A percentile compares a stretch with the other conserved stretches of the same genome.
Evolutionary conservation across 2,329 filamentous ascomycete species (phyloP).

Genomic region (Pseudogymnoascus sp.): DNA sequence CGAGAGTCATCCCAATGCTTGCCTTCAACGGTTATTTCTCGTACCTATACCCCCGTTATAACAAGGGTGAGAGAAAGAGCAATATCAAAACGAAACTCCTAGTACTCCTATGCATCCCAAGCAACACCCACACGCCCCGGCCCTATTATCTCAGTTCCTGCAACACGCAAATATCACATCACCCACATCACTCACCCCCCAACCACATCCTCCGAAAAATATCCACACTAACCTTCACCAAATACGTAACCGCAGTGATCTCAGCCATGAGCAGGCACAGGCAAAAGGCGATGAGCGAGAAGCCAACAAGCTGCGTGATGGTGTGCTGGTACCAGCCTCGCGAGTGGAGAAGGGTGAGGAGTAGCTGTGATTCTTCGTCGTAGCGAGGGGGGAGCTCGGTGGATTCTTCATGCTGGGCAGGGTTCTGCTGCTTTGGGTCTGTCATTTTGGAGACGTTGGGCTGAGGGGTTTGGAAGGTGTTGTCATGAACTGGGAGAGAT

Average conservation of each 20-base stretch:
- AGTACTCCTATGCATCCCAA: neutral
- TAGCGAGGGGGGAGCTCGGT: too few relatives aligned
- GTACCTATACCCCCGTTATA: neutral
- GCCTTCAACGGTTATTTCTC: neutral
- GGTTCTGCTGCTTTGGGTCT: neutral
- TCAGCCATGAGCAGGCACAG: neutral
- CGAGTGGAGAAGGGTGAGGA: neutral
- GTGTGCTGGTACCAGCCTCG: neutral
- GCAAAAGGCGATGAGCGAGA: neutral
- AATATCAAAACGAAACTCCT: neutral
- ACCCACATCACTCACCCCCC: neutral
- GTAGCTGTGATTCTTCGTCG: neutral
- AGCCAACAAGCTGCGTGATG: neutral
- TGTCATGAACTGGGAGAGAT: too few relatives aligned
- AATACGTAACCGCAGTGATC: neutral
- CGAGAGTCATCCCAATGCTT: neutral
- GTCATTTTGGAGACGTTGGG: too few relatives aligned
- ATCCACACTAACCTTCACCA: neutral
- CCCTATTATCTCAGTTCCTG: neutral
- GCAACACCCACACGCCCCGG: neutral
- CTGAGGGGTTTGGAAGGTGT: too few relatives aligned
- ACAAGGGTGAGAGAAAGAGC: neutral
- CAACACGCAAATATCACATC: neutral
- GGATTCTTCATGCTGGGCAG: too few relatives aligned
- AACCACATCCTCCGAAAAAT: neutral